Conservation (phyloP, 768 basidiomycete genomes). For the Porphyrellus cyaneotinctus region DNA sequence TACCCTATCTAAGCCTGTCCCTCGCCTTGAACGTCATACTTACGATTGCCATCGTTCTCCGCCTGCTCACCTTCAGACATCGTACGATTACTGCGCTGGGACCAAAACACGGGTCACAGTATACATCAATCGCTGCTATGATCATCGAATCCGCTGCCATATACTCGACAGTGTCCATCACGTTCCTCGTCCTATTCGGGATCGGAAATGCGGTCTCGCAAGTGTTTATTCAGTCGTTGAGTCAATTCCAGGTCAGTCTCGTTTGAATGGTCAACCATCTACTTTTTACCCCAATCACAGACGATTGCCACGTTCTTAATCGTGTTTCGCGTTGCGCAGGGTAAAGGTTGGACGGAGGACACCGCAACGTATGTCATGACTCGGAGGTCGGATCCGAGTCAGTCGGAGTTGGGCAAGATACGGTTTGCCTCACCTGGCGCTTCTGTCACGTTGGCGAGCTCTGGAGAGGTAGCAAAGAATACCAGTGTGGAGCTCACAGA, state of each 20-base stretch:
- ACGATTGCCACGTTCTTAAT: conserved; percentile 5
- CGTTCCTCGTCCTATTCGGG: conserved; percentile 30
- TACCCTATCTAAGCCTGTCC: conserved; percentile 27
- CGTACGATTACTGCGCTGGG: conserved; percentile 17
- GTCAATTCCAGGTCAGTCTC: conserved; percentile 25
- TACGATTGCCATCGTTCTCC: conserved; percentile 30
- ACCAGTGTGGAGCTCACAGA: neutral
- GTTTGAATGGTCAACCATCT: neutral
- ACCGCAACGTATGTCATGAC: conserved; percentile 5
- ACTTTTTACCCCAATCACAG: neutral
- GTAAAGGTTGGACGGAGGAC: conserved; percentile 6
- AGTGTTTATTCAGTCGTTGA: conserved; percentile 28
- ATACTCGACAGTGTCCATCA: conserved; percentile 25
- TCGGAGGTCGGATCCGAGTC: neutral
- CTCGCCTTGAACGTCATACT: conserved; percentile 32
- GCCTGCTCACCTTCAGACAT: conserved; percentile 24
- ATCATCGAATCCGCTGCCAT: conserved; percentile 34
- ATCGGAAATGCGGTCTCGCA: conserved; percentile 21
- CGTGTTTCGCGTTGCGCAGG: conserved; percentile 10
- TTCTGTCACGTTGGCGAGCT: neutral
- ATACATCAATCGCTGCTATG: conserved; percentile 33
- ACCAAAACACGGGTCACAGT: conserved; percentile 19
- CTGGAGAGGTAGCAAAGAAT: neutral
- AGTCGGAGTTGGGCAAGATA: neutral
- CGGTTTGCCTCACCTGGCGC: neutral